These are phyloP conservation scores for Didymella arachidicola DNA, from an alignment of 2,329 filamentous ascomycete genomes.

Conservation along the genomic window DNA sequence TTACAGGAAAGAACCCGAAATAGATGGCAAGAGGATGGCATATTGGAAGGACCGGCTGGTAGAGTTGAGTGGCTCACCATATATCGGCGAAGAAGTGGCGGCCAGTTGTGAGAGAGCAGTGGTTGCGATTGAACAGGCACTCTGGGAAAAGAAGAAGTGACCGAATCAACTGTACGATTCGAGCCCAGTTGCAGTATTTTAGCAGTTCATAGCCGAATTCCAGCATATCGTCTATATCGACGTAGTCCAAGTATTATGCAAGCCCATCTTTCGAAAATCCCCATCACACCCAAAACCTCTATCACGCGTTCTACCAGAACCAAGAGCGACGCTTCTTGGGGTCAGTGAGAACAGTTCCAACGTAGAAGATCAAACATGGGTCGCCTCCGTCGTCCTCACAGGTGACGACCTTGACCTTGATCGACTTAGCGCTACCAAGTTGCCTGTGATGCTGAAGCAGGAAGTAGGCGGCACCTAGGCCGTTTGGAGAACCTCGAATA, in stretches of 20 bases:
- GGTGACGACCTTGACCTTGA: slow-evolving; percentile 14
- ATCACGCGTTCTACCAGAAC: neutral
- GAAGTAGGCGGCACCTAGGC: slow-evolving; percentile 12
- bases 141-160: slow-evolving; percentile 3
- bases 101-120: neutral
- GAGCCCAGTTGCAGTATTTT: too few species aligned
- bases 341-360: neutral
- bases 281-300: too few species aligned
- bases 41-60: neutral
- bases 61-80: neutral
- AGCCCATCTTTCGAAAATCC: too few species aligned
- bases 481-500: slow-evolving; percentile 15
- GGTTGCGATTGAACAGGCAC: neutral
- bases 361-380: slow-evolving; percentile 7
- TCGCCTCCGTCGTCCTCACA: neutral
- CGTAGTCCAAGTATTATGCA: too few species aligned
- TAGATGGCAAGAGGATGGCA: neutral
- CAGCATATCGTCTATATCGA: neutral
- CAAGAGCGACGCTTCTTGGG: neutral
- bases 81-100: neutral
- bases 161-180: neutral
- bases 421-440: slow-evolving; percentile 11
- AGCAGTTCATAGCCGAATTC: too few species aligned
- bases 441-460: slow-evolving; percentile 20
- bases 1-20: neutral